Evolutionary conservation across 2,329 filamentous ascomycete species (phyloP).

Genomic region (Penicillium sp.): DNA sequence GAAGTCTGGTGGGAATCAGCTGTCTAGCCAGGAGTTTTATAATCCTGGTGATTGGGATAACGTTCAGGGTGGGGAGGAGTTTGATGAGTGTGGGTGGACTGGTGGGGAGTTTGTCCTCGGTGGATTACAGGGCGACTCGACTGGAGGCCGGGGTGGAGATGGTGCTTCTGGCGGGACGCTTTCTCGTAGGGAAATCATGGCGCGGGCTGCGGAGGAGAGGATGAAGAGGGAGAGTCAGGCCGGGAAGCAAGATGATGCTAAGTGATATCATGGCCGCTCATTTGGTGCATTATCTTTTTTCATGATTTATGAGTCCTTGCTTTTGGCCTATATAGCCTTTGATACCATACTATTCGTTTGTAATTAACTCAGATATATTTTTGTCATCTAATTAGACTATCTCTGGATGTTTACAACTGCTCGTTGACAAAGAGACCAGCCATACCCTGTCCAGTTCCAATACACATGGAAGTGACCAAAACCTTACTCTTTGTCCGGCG

Average conservation of each 20-base stretch:
- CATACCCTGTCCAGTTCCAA: slow-evolving; percentile 68
- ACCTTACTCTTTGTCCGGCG: slow-evolving; percentile 86
- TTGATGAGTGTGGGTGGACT: slow-evolving; percentile 73
- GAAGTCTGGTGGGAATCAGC: slow-evolving; percentile 65
- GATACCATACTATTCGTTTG: background rate
- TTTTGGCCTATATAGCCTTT: background rate
- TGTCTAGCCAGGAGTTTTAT: slow-evolving; percentile 61
- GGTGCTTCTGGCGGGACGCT: slow-evolving; percentile 36
- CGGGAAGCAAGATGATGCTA: slow-evolving; percentile 29
- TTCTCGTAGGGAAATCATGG: slow-evolving; percentile 71
- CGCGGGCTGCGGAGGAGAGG: slow-evolving; percentile 70
- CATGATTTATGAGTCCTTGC: slow-evolving; percentile 6
- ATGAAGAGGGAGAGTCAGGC: slow-evolving; percentile 53
- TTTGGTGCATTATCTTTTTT: slow-evolving; percentile 2
- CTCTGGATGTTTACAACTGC: slow-evolving; percentile 43
- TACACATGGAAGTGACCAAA: slow-evolving; percentile 87
- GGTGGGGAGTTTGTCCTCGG: slow-evolving; percentile 77
- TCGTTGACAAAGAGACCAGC: slow-evolving; percentile 66
- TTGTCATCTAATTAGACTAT: background rate
- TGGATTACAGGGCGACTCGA: slow-evolving; percentile 47
- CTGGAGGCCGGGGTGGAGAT: slow-evolving; percentile 34
- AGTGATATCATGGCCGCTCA: slow-evolving; percentile 2
- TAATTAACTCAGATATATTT: background rate
- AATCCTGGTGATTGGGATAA: slow-evolving; percentile 57
- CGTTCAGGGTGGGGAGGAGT: slow-evolving; percentile 50